These are phyloP conservation scores for Microbotryomycetes sp. DNA, from an alignment of 1,284 basidiomycete species.

Conservation along the genomic window DNA sequence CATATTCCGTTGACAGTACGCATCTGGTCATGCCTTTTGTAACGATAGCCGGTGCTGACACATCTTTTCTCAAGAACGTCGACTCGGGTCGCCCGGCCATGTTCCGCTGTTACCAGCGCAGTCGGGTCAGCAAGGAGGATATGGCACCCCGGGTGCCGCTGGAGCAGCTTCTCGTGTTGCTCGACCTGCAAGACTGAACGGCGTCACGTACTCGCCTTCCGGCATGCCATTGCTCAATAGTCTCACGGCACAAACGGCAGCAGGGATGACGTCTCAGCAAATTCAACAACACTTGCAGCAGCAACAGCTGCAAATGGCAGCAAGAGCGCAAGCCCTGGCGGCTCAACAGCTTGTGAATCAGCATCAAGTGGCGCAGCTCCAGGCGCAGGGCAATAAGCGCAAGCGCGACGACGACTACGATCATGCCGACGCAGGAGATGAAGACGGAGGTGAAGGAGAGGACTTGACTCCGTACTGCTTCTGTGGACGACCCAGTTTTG, in stretches of 20 bases:
- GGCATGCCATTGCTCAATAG: neutral
- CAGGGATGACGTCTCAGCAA: neutral
- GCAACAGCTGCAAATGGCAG: conserved; percentile 1
- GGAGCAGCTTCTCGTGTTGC: neutral
- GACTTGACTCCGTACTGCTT: conserved; percentile 36
- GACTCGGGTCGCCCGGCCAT: neutral
- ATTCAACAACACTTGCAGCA: conserved; percentile 10
- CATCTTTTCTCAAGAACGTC: too few species aligned
- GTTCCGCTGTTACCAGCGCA: neutral
- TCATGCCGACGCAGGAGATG: conserved; percentile 21
- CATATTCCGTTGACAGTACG: neutral
- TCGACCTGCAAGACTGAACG: neutral
- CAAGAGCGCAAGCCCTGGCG: conserved; percentile 2
- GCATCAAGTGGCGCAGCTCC: neutral
- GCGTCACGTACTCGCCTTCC: neutral
- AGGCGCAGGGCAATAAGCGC: conserved; percentile 16
- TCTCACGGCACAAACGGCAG: neutral
- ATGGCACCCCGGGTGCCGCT: neutral
- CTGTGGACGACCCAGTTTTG: conserved; percentile 35
- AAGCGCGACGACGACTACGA: conserved; percentile 24
- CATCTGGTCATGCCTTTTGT: too few species aligned
- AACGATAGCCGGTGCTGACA: too few species aligned
- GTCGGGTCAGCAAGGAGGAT: neutral
- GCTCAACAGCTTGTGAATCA: neutral
- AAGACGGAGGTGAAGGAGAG: conserved; percentile 30